These are phyloP conservation scores for Trametes hirsuta DNA, from an alignment of 1,284 basidiomycete species.

Conservation along the genomic window DNA sequence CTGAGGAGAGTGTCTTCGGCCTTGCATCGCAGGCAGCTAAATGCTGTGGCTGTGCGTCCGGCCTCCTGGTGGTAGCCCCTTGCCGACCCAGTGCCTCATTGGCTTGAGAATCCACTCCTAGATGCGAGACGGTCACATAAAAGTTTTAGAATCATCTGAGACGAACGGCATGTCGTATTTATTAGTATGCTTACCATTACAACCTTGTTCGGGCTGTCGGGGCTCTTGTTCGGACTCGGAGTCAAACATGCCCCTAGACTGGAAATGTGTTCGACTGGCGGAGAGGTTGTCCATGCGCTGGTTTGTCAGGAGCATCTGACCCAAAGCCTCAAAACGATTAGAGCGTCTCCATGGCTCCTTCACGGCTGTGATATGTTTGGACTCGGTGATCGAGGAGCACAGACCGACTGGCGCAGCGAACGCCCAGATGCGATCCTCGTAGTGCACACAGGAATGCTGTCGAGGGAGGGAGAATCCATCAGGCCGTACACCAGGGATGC, in stretches of 20 bases:
- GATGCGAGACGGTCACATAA: no score
- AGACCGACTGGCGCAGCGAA: constrained; percentile 16
- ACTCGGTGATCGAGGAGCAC: constrained; percentile 27
- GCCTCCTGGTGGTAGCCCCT: no score
- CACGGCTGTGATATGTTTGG: constrained; percentile 26
- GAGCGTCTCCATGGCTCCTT: constrained; percentile 28
- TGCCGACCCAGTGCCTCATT: no score
- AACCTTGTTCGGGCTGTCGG: no score
- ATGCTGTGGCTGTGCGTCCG: no score
- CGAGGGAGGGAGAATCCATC: constrained; percentile 24
- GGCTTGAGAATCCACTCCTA: no score
- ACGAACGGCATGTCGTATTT: no score
- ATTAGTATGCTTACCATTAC: no score
- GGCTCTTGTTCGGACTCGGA: no score
- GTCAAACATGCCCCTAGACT: constrained; percentile 14
- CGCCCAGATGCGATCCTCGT: constrained; percentile 16
- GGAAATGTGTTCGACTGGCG: constrained; percentile 15
- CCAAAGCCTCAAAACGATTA: constrained; percentile 15
- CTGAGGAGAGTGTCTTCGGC: no score
- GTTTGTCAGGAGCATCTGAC: constrained; percentile 24
- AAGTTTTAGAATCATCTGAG: no score
- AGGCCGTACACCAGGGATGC: constrained; percentile 9
- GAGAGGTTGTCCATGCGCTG: not conserved
- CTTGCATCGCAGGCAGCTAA: no score
- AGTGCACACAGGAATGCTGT: constrained; percentile 15